Percentiles rank a stretch among this genome's conserved stretches.
Evolutionary conservation across 2,329 filamentous ascomycete genomes (phyloP).

Genomic region (Colletotrichum phormii): DNA sequence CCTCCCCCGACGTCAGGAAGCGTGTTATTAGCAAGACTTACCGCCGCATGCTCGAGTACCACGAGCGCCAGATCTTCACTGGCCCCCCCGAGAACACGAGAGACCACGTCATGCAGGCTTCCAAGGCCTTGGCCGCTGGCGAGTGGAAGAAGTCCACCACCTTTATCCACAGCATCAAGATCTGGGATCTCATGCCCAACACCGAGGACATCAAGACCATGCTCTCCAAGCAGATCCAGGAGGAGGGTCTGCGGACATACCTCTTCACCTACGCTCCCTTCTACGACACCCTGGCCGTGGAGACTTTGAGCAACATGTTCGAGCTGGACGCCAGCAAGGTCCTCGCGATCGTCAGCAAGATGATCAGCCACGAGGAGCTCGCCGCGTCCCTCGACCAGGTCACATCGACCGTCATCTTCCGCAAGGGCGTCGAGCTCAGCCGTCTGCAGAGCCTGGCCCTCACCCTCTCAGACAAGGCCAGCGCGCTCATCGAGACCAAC

Average conservation of each 20-base stretch:
- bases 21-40: constrained; percentile 99
- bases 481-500: constrained; percentile 94
- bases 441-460: constrained; percentile 95
- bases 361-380: constrained; percentile 99
- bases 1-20: constrained; percentile 96
- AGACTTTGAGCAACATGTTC: constrained; percentile 92
- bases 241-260: constrained; percentile 97
- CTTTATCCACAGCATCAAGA: constrained; percentile 98
- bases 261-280: constrained; percentile 99
- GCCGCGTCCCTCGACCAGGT: constrained; percentile 97
- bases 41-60: constrained; percentile 98
- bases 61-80: constrained; percentile 99
- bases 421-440: constrained; percentile 98
- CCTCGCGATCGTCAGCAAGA: constrained; percentile 94
- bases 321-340: constrained; percentile 93
- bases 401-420: constrained; percentile 97
- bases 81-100: constrained; percentile 98
- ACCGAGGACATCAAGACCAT: constrained; percentile 94
- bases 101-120: constrained; percentile 99
- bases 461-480: constrained; percentile 95
- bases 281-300: constrained; percentile 94
- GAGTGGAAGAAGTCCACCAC: constrained; percentile 98
- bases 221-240: constrained; percentile 98
- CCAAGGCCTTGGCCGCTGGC: constrained; percentile 93
- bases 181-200: constrained; percentile 98